Evolutionary conservation across 345 rosid genomes (phyloP), one percentile per base, ranked within the genome.

Genomic region (Pugionium cornutum): DNA sequence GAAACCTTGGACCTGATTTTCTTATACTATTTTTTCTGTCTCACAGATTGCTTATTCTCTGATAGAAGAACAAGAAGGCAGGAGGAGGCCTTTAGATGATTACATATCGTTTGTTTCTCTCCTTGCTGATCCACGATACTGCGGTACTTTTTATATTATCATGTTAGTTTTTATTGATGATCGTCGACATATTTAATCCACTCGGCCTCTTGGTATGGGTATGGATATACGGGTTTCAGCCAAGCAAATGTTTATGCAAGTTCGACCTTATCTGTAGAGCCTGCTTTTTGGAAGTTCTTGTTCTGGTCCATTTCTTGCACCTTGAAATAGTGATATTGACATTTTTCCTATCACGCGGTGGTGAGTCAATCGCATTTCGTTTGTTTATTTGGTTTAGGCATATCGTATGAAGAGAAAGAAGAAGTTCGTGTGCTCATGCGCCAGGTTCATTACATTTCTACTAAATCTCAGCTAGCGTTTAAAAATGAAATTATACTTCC

Each of bases 81-180:
- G 76, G 63, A 73, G 60, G 56, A 83, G 83, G 73, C 68, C 70
- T 53, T 78, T 67, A 2, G 92, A 79, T 83, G 89, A 83, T 72
- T 83, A 86, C 80, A 92, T 92, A 79, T 92, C 98, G 37, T 89
- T 92, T 80, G 98, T 92, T 67, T 77, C 87, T 55, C 94, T 92
- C 59, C 97, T 92, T 50, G 98, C 97, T 33, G 98, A 92, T 83
- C 91, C 96, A 79, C 83, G 90, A 67, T 92, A 88, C 82, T 86
- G 97, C 75, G 98, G 96, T 92, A 92, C 74, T 54, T 75, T 79
- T 68, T 76, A 69, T 68, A 65, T 42, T 70, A 64, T 74, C 78
- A 80, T 74, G 76, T 73, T 66, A 45, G 68, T 58, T 73, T 52
- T 53, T 34, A 34, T 60, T 53, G 44, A 33, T 33, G 27, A 9